Evolutionary conservation across 371 early-diverging fungal species (phyloP).

Genomic region (Mucor piriformis): DNA sequence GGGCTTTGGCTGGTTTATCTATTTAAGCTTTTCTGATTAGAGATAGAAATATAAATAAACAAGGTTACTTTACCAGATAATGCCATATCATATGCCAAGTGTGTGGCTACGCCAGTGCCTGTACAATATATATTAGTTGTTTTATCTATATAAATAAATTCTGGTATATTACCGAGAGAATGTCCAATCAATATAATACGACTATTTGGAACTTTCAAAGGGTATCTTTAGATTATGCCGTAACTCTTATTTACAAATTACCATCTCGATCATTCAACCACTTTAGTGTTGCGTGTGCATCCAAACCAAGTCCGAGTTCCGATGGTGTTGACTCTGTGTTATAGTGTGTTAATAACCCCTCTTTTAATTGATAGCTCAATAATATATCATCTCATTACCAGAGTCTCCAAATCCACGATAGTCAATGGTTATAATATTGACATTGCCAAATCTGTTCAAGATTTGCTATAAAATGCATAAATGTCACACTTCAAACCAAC

Average conservation of each 20-base stretch:
- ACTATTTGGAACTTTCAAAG: slow-evolving; percentile 28
- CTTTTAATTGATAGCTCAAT: too few relatives aligned
- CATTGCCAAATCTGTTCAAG: slow-evolving; percentile 24
- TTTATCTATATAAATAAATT: neutral
- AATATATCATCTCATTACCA: slow-evolving; percentile 21
- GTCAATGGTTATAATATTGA: slow-evolving; percentile 47
- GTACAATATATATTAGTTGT: neutral
- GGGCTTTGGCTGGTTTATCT: slow-evolving; percentile 38
- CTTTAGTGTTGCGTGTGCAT: slow-evolving; percentile 39
- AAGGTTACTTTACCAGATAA: slow-evolving; percentile 24
- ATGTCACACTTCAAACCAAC: too few relatives aligned
- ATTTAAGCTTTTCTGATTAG: neutral
- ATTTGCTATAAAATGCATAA: slow-evolving; percentile 8
- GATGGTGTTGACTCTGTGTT: slow-evolving; percentile 43
- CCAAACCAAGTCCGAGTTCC: slow-evolving; percentile 38
- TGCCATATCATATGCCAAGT: slow-evolving; percentile 43
- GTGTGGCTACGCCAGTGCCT: slow-evolving; percentile 51
- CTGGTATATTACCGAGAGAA: slow-evolving; percentile 39
- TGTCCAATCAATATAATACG: slow-evolving; percentile 47
- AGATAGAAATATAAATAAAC: neutral
- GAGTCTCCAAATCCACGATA: slow-evolving; percentile 57
- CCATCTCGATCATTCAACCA: slow-evolving; percentile 44
- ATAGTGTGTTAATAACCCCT: too few relatives aligned
- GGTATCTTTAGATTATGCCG: neutral
- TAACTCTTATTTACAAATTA: slow-evolving; percentile 4